Conservation (phyloP, 495 filamentous ascomycete genomes). For the Cryomyces minteri region DNA sequence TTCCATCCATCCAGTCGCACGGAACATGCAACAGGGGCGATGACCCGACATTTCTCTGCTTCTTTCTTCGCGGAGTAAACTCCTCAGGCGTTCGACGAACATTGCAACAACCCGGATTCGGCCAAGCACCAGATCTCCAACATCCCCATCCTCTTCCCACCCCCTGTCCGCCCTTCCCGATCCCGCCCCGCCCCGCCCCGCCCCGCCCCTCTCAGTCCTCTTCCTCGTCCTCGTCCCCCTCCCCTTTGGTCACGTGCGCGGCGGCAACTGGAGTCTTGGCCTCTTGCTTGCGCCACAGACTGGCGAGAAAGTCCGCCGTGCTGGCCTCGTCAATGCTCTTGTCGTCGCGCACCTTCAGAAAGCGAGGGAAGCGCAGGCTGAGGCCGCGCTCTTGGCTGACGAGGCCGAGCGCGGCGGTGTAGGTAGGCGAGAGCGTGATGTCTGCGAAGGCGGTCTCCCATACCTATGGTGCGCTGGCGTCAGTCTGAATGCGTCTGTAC, state of each 20-base stretch:
- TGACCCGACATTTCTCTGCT: too few relatives aligned
- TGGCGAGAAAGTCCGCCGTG: conserved; percentile 59
- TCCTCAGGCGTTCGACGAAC: too few relatives aligned
- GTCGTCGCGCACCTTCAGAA: conserved; percentile 72
- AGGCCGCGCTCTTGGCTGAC: conserved; percentile 64
- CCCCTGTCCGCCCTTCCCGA: too few relatives aligned
- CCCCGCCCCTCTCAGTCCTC: too few relatives aligned
- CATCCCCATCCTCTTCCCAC: too few relatives aligned
- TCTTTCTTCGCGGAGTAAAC: too few relatives aligned
- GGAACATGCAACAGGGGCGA: too few relatives aligned
- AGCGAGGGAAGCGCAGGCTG: conserved; percentile 81
- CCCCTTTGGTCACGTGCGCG: conserved; percentile 2
- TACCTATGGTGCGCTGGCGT: conserved; percentile 32
- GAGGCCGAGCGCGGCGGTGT: conserved; percentile 75
- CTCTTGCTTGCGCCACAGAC: conserved; percentile 65
- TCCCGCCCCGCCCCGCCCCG: too few relatives aligned
- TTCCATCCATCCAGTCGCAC: too few relatives aligned
- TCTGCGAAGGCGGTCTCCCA: conserved; percentile 98
- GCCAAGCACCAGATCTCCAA: too few relatives aligned
- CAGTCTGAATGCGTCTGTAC: too few relatives aligned
- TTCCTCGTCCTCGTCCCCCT: conserved; percentile 7
- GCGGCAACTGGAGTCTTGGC: conserved; percentile 25
- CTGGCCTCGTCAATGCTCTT: conserved; percentile 89
- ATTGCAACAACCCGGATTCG: too few relatives aligned
- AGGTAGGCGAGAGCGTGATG: conserved; percentile 77